A percentile compares a stretch with the other conserved stretches of the same genome.
These are phyloP conservation scores for Irpex sp. DNA, from an alignment of 1,284 basidiomycete species.

Conservation along the genomic window DNA sequence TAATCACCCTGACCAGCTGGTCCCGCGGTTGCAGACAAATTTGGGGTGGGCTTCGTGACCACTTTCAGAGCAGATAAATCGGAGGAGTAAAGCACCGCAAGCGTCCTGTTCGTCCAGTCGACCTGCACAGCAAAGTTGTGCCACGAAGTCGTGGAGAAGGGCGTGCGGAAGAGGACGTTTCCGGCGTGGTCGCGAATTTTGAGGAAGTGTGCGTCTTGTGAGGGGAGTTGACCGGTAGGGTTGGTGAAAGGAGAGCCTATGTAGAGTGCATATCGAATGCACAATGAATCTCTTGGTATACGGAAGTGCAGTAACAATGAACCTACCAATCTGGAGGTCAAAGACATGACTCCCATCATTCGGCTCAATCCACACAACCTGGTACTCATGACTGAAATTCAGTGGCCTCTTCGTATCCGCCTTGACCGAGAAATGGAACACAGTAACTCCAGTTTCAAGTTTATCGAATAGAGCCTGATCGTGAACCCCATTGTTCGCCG, in stretches of 20 bases:
- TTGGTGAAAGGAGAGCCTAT: slow-evolving; percentile 53
- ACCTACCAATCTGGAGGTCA: slow-evolving; percentile 49
- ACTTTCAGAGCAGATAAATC: slow-evolving; percentile 33
- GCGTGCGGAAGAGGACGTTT: slow-evolving; percentile 45
- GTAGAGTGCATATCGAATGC: background rate
- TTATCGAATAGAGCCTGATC: slow-evolving; percentile 32
- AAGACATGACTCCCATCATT: slow-evolving; percentile 56
- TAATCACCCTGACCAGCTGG: slow-evolving; percentile 52
- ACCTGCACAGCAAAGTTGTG: slow-evolving; percentile 60
- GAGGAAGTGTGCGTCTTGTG: slow-evolving; percentile 39
- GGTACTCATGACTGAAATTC: slow-evolving; percentile 57
- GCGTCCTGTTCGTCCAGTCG: slow-evolving; percentile 49
- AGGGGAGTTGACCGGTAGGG: slow-evolving; percentile 40
- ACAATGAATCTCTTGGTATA: background rate
- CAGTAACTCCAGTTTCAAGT: slow-evolving; percentile 43
- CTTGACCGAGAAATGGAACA: slow-evolving; percentile 55
- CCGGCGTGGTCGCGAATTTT: slow-evolving; percentile 51
- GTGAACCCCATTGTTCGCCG: slow-evolving; percentile 35
- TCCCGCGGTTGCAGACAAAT: slow-evolving; percentile 37
- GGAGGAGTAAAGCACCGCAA: slow-evolving; percentile 48
- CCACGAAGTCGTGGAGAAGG: slow-evolving; percentile 44
- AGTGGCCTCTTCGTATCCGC: slow-evolving; percentile 40
- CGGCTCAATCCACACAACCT: slow-evolving; percentile 60
- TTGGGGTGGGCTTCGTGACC: slow-evolving; percentile 39
- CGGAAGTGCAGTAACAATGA: background rate